These are phyloP conservation scores for Mortierella sp. DNA, from an alignment of 371 early-diverging fungal genomes.

Conservation along the genomic window DNA sequence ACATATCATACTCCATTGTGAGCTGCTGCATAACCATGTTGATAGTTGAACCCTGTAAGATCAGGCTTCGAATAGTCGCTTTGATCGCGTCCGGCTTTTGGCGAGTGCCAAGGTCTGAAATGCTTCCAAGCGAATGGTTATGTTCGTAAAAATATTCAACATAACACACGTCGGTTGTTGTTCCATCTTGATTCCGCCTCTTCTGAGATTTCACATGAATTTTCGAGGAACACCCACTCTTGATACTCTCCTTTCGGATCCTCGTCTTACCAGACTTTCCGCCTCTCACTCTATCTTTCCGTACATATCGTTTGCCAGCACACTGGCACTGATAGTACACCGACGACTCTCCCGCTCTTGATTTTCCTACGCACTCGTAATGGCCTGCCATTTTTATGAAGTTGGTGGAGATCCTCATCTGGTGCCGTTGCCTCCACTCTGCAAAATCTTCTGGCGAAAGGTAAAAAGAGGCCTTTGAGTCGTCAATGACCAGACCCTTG, in stretches of 20 bases:
- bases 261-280: conserved; percentile 13
- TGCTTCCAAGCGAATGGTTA: conserved; percentile 5
- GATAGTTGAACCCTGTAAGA: too few relatives aligned
- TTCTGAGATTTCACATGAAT: background rate
- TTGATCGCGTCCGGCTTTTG: conserved; percentile 22
- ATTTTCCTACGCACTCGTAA: too few relatives aligned
- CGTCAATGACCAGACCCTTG: too few relatives aligned
- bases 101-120: conserved; percentile 12
- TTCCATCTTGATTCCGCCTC: background rate
- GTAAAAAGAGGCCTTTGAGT: too few relatives aligned
- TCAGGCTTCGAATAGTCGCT: too few relatives aligned
- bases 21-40: too few relatives aligned
- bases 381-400: conserved; percentile 3
- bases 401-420: conserved; percentile 17
- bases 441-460: too few relatives aligned
- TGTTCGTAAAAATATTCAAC: conserved; percentile 16
- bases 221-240: conserved; percentile 12
- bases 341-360: background rate
- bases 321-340: too few relatives aligned
- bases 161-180: background rate
- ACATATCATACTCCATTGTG: conserved; percentile 34
- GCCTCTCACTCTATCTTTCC: background rate
- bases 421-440: too few relatives aligned
- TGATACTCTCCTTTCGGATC: background rate
- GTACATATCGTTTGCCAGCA: too few relatives aligned